Evolutionary conservation across 495 filamentous ascomycete genomes (phyloP).

Genomic region (Pseudoneurospora amorphoporcata): DNA sequence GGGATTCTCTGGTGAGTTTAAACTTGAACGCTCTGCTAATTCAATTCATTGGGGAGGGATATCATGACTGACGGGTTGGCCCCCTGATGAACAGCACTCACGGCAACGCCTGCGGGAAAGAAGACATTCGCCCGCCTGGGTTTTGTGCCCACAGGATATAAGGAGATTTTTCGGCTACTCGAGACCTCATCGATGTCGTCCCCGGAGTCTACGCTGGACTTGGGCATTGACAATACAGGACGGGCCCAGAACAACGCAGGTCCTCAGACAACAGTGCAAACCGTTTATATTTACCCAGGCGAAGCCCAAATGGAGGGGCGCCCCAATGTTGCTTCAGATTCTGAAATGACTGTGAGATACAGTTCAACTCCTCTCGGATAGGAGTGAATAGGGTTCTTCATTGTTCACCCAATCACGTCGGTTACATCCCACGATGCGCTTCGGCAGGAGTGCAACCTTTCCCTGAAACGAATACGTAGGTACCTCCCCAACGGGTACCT

Average conservation of each 20-base stretch:
- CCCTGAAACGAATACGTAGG: not conserved
- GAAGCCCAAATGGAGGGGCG: not conserved
- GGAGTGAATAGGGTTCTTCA: not conserved
- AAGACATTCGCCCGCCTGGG: slow-evolving; percentile 17
- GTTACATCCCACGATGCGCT: not conserved
- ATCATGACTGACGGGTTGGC: not conserved
- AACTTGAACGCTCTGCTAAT: not conserved
- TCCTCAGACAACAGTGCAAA: not conserved
- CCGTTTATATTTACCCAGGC: slow-evolving; percentile 12
- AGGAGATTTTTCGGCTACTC: slow-evolving; percentile 11
- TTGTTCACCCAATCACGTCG: not conserved
- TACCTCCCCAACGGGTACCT: not conserved
- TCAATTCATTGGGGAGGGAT: not conserved
- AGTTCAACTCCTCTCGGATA: not conserved
- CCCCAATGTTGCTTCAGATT: not conserved
- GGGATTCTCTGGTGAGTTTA: slow-evolving; percentile 19
- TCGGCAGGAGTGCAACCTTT: not conserved
- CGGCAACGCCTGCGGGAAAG: slow-evolving; percentile 18
- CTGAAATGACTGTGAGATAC: slow-evolving; percentile 1
- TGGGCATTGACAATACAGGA: not conserved
- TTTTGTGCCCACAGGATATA: slow-evolving; percentile 20
- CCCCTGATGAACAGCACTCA: slow-evolving; percentile 13
- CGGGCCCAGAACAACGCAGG: not conserved
- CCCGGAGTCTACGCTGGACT: not conserved
- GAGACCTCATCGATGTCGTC: not conserved